Conservation (phyloP, 2,329 filamentous ascomycete genomes). For the Ophiostoma ulmi region DNA sequence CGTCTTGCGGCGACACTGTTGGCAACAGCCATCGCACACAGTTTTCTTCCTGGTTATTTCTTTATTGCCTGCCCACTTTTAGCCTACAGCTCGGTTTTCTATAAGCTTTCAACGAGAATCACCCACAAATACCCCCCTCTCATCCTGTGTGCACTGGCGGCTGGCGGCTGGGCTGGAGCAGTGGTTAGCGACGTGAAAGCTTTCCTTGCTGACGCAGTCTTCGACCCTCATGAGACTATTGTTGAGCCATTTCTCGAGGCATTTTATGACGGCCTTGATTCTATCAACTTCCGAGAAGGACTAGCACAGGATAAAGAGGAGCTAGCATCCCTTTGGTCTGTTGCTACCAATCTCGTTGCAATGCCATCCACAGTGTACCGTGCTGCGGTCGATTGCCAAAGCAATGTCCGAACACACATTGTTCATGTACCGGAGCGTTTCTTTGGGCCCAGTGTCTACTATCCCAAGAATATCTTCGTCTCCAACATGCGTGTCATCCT, state of each 20-base stretch:
- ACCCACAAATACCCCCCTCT: no score
- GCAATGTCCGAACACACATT: neutral
- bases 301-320: conserved; percentile 13
- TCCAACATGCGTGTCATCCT: neutral
- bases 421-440: neutral
- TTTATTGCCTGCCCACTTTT: conserved; percentile 5
- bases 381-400: neutral
- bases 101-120: neutral
- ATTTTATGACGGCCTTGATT: conserved; percentile 3
- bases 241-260: conserved; percentile 20
- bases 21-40: neutral
- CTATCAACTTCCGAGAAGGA: conserved; percentile 5
- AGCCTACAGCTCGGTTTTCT: neutral
- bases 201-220: conserved; percentile 6
- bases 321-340: neutral
- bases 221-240: conserved; percentile 9
- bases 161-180: neutral
- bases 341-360: neutral
- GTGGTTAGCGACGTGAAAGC: neutral
- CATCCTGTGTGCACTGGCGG: neutral
- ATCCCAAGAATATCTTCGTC: neutral
- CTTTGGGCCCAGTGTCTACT: neutral
- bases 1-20: neutral
- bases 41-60: conserved; percentile 10
- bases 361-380: neutral